Evolutionary conservation across 345 rosid species (phyloP), one percentile per base, ranked within the genome.

Genomic region (Moricandia arvensis): DNA sequence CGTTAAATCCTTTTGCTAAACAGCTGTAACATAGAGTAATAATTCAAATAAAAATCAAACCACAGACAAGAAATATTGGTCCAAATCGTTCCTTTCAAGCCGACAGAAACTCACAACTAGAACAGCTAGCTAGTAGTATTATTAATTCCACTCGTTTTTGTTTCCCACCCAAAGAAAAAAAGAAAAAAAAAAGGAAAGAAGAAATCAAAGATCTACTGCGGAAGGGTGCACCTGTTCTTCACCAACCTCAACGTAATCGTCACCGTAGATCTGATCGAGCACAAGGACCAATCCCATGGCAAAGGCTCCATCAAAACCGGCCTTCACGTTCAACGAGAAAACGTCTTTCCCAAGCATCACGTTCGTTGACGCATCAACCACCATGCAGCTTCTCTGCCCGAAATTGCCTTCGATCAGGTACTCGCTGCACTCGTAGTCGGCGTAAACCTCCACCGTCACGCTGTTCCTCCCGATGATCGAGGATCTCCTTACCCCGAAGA

Each of bases 261-360:
- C 86, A 31, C 91, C 88, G 82, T 67, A 71, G 72, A 90, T 86
- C 74, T 85, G 97, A 80, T 95, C 99, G 58, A 95, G 91, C 12
- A 92, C 85, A 29, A 95, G 79, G 0, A 92, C 90, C 79, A 95
- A 61, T 3, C 96, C 99, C 99, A 95, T 89, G 2, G 96, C 96
- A 21, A 94, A 89, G 3, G 97, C 93, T 21, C 84, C 91, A 72
- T 94, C 97, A 11, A 90, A 89, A 0, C 96, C 88, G 0, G 98
- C 84, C 76, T 85, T 91, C 1, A 94, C 54, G 54, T 82, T 81
- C 45, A 95, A 68, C 5, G 88, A 83, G 86, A 89, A 90, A 5
- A 88, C 99, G 77, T 92, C 99, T 83, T 87, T 95, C 26, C 94
- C 97, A 37, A 95, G 93, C 75, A 87, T 78, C 60, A 95, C 97